Conservation (phyloP, 352 stramenopile species). For the Saprolegnia diclina region DNA sequence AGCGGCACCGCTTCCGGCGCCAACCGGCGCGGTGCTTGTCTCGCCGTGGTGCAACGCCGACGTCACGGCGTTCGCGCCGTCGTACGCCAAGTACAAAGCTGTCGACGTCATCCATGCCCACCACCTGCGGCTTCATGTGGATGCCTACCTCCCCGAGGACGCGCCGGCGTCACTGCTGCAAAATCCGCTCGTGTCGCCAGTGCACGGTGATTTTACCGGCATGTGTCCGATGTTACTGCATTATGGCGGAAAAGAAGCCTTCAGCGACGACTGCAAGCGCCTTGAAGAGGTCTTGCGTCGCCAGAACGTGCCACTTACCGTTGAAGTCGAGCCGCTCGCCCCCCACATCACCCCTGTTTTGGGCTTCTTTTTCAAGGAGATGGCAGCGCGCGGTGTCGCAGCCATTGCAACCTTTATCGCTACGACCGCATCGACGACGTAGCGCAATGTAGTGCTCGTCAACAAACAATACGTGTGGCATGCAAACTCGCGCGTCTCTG, state of each 20-base stretch:
- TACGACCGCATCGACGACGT: not conserved
- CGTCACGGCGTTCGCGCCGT: not conserved
- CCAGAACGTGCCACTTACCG: constrained; percentile 13
- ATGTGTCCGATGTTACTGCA: constrained; percentile 17
- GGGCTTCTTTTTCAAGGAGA: constrained; percentile 5
- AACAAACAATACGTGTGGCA: too few relatives aligned
- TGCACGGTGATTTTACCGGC: constrained; percentile 11
- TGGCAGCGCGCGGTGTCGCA: not conserved
- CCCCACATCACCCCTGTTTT: constrained; percentile 13
- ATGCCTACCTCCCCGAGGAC: not conserved
- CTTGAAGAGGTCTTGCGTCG: not conserved
- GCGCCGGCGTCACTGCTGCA: not conserved
- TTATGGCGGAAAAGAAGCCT: constrained; percentile 26
- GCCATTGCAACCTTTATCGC: constrained; percentile 7
- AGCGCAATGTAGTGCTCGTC: too few relatives aligned
- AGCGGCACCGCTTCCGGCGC: not conserved
- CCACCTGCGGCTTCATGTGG: not conserved
- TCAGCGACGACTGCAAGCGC: constrained; percentile 9
- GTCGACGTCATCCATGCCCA: not conserved
- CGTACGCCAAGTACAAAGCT: not conserved
- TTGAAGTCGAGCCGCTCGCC: constrained; percentile 15
- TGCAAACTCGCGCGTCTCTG: too few relatives aligned
- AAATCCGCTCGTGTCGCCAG: constrained; percentile 8
- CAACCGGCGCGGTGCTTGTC: not conserved
- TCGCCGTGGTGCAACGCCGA: constrained; percentile 12